A percentile compares a stretch with the other conserved stretches of the same genome.
Evolutionary conservation across 208 protist genomes (phyloP).

Genomic region (Crithidia fasciculata): DNA sequence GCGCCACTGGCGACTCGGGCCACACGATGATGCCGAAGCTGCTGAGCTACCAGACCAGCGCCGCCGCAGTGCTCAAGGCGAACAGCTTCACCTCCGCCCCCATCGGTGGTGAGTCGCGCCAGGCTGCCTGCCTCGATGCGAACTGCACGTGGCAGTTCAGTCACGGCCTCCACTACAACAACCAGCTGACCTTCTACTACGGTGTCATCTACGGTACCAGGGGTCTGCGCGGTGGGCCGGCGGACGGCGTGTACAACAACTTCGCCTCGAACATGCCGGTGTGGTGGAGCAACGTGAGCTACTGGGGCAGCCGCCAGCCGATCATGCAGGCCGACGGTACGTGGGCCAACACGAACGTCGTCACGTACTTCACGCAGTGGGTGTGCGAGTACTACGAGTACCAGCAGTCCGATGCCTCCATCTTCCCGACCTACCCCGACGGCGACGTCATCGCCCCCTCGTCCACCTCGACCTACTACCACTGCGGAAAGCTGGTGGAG

Average conservation of each 20-base stretch:
- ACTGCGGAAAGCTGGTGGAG: slow-evolving; percentile 46
- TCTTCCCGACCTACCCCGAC: slow-evolving; percentile 62
- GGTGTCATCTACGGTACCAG: slow-evolving; percentile 41
- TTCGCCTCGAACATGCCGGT: slow-evolving; percentile 32
- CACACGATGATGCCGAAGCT: slow-evolving; percentile 75
- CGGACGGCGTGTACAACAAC: slow-evolving; percentile 38
- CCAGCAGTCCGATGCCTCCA: slow-evolving; percentile 39
- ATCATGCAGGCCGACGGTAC: slow-evolving; percentile 37
- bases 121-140: slow-evolving; percentile 41
- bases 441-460: slow-evolving; percentile 42
- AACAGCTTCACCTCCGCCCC: slow-evolving; percentile 39
- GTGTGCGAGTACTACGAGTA: slow-evolving; percentile 74
- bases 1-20: slow-evolving; percentile 29
- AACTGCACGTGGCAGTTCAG: slow-evolving; percentile 65
- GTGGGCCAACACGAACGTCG: slow-evolving; percentile 56
- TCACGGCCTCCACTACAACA: slow-evolving; percentile 54
- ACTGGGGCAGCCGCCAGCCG: slow-evolving; percentile 50
- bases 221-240: slow-evolving; percentile 18
- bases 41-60: slow-evolving; percentile 34
- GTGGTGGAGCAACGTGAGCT: slow-evolving; percentile 52
- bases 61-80: slow-evolving; percentile 13
- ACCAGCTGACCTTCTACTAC: slow-evolving; percentile 57
- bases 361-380: slow-evolving; percentile 52
- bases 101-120: slow-evolving; percentile 52
- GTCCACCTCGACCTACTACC: slow-evolving; percentile 13